A percentile compares a stretch with the other conserved stretches of the same genome.
These are phyloP conservation scores for Cutaneotrichosporon sp. DNA, from an alignment of 1,284 basidiomycete genomes.

Conservation along the genomic window DNA sequence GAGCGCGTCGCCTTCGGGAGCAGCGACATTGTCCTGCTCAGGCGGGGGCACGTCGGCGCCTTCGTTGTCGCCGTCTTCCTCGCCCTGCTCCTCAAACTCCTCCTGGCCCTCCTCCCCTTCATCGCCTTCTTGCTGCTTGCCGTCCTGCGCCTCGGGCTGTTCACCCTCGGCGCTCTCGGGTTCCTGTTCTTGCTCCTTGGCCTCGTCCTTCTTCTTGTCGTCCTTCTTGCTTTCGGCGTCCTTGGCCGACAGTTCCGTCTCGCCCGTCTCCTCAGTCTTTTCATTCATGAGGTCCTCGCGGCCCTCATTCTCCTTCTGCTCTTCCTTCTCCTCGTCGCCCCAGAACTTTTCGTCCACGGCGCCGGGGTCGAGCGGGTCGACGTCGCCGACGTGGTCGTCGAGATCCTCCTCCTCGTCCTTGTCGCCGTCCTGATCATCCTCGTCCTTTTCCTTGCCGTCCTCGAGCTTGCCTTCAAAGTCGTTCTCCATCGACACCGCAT, in stretches of 20 bases:
- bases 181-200: slow-evolving; percentile 33
- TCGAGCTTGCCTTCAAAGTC: slow-evolving; percentile 74
- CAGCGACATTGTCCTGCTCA: slow-evolving; percentile 57
- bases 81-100: slow-evolving; percentile 35
- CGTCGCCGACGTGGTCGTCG: slow-evolving; percentile 78
- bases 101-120: slow-evolving; percentile 28
- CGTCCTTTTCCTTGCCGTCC: slow-evolving; percentile 61
- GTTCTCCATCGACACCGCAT: slow-evolving; percentile 57
- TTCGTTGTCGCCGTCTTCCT: slow-evolving; percentile 49
- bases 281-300: slow-evolving; percentile 49
- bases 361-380: slow-evolving; percentile 79
- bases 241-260: slow-evolving; percentile 72
- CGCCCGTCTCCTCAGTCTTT: slow-evolving; percentile 46
- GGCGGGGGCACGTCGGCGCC: slow-evolving; percentile 23
- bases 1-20: slow-evolving; percentile 69
- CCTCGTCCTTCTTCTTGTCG: slow-evolving; percentile 38
- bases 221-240: slow-evolving; percentile 51
- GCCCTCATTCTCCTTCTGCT: slow-evolving; percentile 44
- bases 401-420: slow-evolving; percentile 57
- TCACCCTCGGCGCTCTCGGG: slow-evolving; percentile 16
- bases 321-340: slow-evolving; percentile 67
- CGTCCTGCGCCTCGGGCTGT: slow-evolving; percentile 32
- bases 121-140: slow-evolving; percentile 27
- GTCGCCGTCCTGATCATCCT: slow-evolving; percentile 55
- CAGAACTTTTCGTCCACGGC: slow-evolving; percentile 95